These are phyloP conservation scores for Orbilia blumenaviensis DNA, from an alignment of 2,329 filamentous ascomycete genomes.

Conservation along the genomic window DNA sequence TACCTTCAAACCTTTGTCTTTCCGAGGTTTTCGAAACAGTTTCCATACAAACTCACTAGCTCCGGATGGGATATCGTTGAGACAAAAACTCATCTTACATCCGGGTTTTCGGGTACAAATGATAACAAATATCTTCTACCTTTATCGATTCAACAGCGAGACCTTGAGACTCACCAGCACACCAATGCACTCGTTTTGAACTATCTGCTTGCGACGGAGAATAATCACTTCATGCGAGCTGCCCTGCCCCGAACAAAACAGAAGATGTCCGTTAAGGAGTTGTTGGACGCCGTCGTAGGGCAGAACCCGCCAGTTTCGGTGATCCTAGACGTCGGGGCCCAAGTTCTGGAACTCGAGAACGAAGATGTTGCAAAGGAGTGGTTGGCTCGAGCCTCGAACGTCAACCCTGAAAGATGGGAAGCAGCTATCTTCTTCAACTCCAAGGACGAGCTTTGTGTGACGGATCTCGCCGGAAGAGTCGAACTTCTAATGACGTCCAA, in stretches of 20 bases:
- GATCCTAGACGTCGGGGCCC: slow-evolving; percentile 76
- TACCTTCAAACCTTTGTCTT: slow-evolving; percentile 71
- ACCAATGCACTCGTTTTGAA: slow-evolving; percentile 75
- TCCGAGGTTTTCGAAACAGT: slow-evolving; percentile 70
- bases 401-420: slow-evolving; percentile 24
- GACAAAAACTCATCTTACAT: slow-evolving; percentile 65
- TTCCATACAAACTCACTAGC: slow-evolving; percentile 70
- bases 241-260: slow-evolving; percentile 8
- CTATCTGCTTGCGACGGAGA: slow-evolving; percentile 68
- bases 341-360: slow-evolving; percentile 73
- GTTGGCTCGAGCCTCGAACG: slow-evolving; percentile 61
- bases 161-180: slow-evolving; percentile 67
- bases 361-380: slow-evolving; percentile 66
- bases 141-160: slow-evolving; percentile 67
- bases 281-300: slow-evolving; percentile 64
- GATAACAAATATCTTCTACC: slow-evolving; percentile 71
- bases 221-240: slow-evolving; percentile 59
- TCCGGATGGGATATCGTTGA: slow-evolving; percentile 74
- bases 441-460: slow-evolving; percentile 67
- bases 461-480: slow-evolving; percentile 64
- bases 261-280: slow-evolving; percentile 57
- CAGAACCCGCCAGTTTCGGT: slow-evolving; percentile 66
- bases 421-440: slow-evolving; percentile 70
- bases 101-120: slow-evolving; percentile 76
- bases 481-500: slow-evolving; percentile 69